These are phyloP conservation scores for Ganoderma multipileum DNA, from an alignment of 1,284 basidiomycete genomes.

Conservation along the genomic window DNA sequence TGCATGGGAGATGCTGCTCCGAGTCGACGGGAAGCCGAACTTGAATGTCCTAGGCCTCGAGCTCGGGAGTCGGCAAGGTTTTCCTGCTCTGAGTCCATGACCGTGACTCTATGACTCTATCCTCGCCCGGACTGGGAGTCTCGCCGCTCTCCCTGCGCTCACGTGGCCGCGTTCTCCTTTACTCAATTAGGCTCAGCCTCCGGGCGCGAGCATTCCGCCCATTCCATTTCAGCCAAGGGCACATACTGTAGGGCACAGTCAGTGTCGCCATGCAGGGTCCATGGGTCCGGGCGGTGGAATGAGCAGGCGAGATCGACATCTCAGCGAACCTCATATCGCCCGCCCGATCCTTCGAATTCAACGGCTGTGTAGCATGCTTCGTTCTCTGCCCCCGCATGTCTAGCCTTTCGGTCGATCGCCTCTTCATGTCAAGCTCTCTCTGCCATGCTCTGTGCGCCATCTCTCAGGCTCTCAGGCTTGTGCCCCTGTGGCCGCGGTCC, in stretches of 20 bases:
- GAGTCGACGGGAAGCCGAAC: too few species aligned
- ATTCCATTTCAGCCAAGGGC: conserved; percentile 17
- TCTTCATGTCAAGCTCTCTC: neutral
- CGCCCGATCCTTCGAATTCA: conserved; percentile 8
- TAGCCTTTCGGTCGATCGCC: conserved; percentile 1
- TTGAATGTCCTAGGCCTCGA: too few species aligned
- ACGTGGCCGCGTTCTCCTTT: conserved; percentile 7
- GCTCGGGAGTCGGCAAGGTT: too few species aligned
- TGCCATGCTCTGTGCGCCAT: neutral
- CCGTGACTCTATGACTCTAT: too few species aligned
- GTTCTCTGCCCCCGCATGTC: neutral
- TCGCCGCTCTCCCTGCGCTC: neutral
- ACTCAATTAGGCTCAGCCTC: neutral
- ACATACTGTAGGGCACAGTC: neutral
- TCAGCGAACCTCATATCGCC: conserved; percentile 13
- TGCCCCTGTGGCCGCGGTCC: conserved; percentile 2
- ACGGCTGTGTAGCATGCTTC: conserved; percentile 10
- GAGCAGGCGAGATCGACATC: conserved; percentile 5
- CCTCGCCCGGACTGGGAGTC: neutral
- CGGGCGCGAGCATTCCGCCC: too few species aligned
- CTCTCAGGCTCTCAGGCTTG: neutral
- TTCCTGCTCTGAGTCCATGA: too few species aligned
- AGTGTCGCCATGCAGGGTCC: neutral
- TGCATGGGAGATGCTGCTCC: too few species aligned
- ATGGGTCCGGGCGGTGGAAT: too few species aligned